Evolutionary conservation across 129 eudicot species (phyloP), one percentile per base, ranked within the genome.

Genomic region (Lactuca sativa): DNA sequence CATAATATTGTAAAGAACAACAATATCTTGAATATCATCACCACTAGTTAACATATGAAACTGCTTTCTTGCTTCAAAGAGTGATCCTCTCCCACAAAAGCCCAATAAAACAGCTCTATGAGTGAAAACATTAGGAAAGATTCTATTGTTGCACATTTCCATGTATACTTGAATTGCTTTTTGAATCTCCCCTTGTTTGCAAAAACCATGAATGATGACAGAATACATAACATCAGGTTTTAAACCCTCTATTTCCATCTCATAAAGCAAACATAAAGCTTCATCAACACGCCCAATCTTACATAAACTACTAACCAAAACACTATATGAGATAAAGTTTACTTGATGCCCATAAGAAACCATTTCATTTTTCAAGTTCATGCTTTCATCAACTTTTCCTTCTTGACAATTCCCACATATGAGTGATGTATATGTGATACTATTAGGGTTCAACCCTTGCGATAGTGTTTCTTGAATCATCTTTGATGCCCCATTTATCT

Each of bases 1-100:
- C 95, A 92, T 86, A 60, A 89, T 84, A 78, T 92, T 92, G 66
- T 82, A 81, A 85, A 92, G 69, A 73, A 82, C 72, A 73, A 82
- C 72, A 63, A 89, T 78, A 83, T 47, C 52, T 11, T 47, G 52
- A 9, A 47, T 9, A 10, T n/a, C 52, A 47, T 74, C 72, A 54
- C 30, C 11, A 14, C 67, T 51, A 21, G 52, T 62, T 72, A 88
- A 17, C 9, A 52, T 34, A 74, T 82, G 81, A 77, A 88, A 85
- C 49, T 76, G 78, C 61, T n/a, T 64, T 59, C 86, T 82, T 71
- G 95, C 90, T 34, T 82, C 86, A 30, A 37, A 60, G 10, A 82
- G 10, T 47, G 78, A 57, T 59, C 78, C 79, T 56, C 73, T 77
- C 61, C 64, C 69, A 75, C 61, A 81, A 84, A 33, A 76, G 56